Evolutionary conservation across 495 filamentous ascomycete species (phyloP), one percentile per base, ranked within the genome.

Genomic region (Aspergillus conjunctus): DNA sequence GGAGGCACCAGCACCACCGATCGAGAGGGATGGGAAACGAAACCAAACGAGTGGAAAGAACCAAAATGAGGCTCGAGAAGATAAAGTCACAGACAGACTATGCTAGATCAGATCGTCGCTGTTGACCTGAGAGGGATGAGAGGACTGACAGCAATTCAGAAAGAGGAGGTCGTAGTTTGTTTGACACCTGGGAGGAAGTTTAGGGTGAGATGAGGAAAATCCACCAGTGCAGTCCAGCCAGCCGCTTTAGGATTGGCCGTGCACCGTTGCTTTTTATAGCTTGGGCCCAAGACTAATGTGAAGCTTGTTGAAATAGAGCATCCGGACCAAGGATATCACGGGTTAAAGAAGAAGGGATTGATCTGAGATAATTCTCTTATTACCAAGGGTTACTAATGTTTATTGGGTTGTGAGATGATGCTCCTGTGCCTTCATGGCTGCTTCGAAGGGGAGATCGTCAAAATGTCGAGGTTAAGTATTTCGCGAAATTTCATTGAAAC

Each of bases 31-130:
- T 22, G 37, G 9, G 48, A 54, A 62, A 44, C n/a, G 50, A 62
- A 58, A 53, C 51, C 56, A 64, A 60, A 54, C 61, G 60, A 62
- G 50, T 60, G 58, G 51, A 60, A 54, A 60, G 58, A 60, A 60
- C 58, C 58, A 37, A 43, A 50, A 45, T 26, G 43, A 54, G 58
- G 58, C 46, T 62, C 53, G 52, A 58, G n/a, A 31, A 14, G 17
- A 62, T n/a, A 52, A 56, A 51, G 33, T 53, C 34, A 41, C 46
- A 41, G 51, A 20, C 48, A 54, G 44, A 21, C 45, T 30, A 39
- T 22, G 41, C 21, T 49, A 20, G 46, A 26, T n/a, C 26, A 37
- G 20, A 31, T 49, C 57, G 51, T 26, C 31, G 51, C 41, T 30
- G 51, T 53, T 31, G 34, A 34, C 45, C 18, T 32, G 12, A 15